phyloP scores from a whole-genome alignment of 257 asterid genomes.

The Handroanthus guayacan region DNA sequence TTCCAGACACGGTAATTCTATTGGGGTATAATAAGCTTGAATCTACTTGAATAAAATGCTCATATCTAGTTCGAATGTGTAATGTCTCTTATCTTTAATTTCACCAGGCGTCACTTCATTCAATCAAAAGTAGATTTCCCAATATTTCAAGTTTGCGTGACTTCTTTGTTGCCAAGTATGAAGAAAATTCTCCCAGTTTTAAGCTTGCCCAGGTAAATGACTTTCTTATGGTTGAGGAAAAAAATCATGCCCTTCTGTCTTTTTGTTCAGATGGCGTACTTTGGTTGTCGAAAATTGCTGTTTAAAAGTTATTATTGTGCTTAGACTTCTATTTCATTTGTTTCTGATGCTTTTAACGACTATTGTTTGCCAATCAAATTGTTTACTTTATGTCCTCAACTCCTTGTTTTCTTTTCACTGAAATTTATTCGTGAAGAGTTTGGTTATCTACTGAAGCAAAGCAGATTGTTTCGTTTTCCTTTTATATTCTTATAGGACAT shows the following conservation, averaged over 20 bases:
- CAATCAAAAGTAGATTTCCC: slow-evolving; percentile 93
- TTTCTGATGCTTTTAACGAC: background rate
- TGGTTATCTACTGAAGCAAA: background rate
- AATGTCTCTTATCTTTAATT: too few species aligned
- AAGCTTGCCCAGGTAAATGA: slow-evolving; percentile 94
- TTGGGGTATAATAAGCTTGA: slow-evolving; percentile 4
- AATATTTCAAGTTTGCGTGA: slow-evolving; percentile 86
- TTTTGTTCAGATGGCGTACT: slow-evolving; percentile 5
- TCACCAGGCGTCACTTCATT: slow-evolving; percentile 91
- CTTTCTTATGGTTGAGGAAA: slow-evolving; percentile 18
- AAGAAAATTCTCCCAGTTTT: slow-evolving; percentile 84
- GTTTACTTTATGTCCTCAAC: background rate
- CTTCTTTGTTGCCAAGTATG: slow-evolving; percentile 91
- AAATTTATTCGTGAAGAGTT: background rate
- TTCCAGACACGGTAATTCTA: slow-evolving; percentile 90
- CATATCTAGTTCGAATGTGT: background rate
- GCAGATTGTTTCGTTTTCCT: slow-evolving; percentile 3
- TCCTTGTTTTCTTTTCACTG: background rate
- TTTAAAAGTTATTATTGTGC: slow-evolving; percentile 8
- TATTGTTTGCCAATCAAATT: background rate
- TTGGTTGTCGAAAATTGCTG: slow-evolving; percentile 3
- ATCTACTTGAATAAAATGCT: slow-evolving; percentile 23
- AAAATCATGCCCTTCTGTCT: slow-evolving; percentile 23
- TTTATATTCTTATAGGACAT: background rate
- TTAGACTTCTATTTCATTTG: background rate